phyloP scores from a whole-genome alignment of 257 asterid species.

The Leonotis leonurus region DNA sequence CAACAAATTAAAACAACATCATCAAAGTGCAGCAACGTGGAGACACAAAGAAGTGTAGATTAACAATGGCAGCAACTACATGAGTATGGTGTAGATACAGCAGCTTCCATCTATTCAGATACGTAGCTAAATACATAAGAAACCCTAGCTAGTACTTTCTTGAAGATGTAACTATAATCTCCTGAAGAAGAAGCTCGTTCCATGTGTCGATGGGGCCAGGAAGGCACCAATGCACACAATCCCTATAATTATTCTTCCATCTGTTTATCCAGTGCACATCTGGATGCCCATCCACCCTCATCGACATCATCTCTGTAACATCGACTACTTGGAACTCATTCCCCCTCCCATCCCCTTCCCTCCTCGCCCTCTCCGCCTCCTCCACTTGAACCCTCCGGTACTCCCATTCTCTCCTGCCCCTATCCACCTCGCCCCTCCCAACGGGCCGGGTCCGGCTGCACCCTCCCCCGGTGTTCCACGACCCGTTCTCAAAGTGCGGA shows the following conservation, averaged over 20 bases:
- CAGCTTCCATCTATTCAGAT: too few species aligned
- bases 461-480: conserved; percentile 42
- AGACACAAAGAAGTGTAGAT: too few species aligned
- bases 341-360: conserved; percentile 18
- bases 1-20: too few species aligned
- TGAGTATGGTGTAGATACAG: too few species aligned
- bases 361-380: conserved; percentile 34
- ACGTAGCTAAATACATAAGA: too few species aligned
- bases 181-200: conserved; percentile 42
- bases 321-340: conserved; percentile 36
- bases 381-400: conserved; percentile 34
- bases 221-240: conserved; percentile 53
- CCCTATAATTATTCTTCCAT: conserved; percentile 37
- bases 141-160: neutral
- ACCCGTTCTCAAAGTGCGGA: conserved; percentile 44
- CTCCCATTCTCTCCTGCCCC: conserved; percentile 19
- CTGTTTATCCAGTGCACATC: conserved; percentile 28
- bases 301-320: conserved; percentile 37
- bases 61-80: too few species aligned
- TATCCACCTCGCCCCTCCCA: conserved; percentile 10
- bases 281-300: conserved; percentile 49
- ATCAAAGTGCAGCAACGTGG: too few species aligned
- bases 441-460: conserved; percentile 36
- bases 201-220: conserved; percentile 54
- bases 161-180: neutral